A percentile compares a stretch with the other conserved stretches of the same genome.
phyloP scores from a whole-genome alignment of 2,329 filamentous ascomycete genomes.

The Dactylonectria estremocensis region DNA sequence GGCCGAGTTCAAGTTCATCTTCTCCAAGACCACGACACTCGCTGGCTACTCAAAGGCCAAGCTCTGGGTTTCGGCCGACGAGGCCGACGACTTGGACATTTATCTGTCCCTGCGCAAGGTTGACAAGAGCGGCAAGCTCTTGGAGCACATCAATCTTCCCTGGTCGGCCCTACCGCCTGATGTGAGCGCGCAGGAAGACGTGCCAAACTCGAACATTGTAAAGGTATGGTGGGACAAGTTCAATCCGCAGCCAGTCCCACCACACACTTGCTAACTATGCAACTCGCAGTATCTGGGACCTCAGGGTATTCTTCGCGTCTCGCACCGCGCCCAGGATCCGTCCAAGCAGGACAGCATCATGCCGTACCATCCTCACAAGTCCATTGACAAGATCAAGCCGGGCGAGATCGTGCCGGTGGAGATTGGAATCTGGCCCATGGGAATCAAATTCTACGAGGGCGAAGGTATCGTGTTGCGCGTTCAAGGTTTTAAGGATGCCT shows the following conservation, averaged over 20 bases:
- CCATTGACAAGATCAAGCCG: not conserved
- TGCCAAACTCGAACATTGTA: too few species aligned
- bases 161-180: not conserved
- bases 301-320: not conserved
- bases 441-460: too few species aligned
- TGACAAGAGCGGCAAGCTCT: not conserved
- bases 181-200: too few species aligned
- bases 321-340: not conserved
- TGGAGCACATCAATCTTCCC: constrained; percentile 4
- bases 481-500: too few species aligned
- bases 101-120: constrained; percentile 4
- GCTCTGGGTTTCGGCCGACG: constrained; percentile 1
- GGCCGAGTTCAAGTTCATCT: too few species aligned
- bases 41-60: too few species aligned
- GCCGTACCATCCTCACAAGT: not conserved
- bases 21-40: too few species aligned
- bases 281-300: not conserved
- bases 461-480: too few species aligned
- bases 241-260: too few species aligned
- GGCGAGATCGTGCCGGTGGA: not conserved
- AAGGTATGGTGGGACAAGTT: too few species aligned
- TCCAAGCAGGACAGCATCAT: not conserved
- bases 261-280: too few species aligned
- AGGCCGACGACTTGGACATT: constrained; percentile 5
- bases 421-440: not conserved